Percentiles rank a stretch among this genome's conserved stretches.
Evolutionary conservation across 2,329 filamentous ascomycete genomes (phyloP).

Genomic region (Phialemoniopsis sp.): DNA sequence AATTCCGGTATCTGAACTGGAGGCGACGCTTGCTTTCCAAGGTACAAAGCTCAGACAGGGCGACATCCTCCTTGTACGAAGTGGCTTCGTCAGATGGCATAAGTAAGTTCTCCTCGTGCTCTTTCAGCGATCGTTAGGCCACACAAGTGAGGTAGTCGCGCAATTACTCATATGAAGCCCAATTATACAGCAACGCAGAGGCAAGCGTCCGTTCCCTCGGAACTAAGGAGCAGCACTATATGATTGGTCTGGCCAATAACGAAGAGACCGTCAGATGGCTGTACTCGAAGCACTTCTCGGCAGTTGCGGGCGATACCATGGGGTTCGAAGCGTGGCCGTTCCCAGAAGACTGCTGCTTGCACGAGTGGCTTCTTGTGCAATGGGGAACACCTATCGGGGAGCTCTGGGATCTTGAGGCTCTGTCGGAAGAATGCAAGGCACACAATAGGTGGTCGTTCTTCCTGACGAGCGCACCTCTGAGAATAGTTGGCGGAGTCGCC

Average conservation of each 20-base stretch:
- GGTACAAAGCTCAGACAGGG: conserved; percentile 37
- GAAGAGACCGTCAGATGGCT: conserved; percentile 59
- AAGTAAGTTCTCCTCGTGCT: too few relatives aligned
- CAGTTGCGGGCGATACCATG: conserved; percentile 59
- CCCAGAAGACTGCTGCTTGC: conserved; percentile 28
- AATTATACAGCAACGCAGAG: too few relatives aligned
- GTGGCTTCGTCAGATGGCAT: too few relatives aligned
- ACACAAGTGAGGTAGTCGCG: too few relatives aligned
- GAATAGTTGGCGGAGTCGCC: conserved; percentile 27
- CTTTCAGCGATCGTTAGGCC: too few relatives aligned
- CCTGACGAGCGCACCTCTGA: conserved; percentile 55
- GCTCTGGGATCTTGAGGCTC: conserved; percentile 49
- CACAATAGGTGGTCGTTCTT: conserved; percentile 55
- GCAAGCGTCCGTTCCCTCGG: too few relatives aligned
- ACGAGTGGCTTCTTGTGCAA: conserved; percentile 41
- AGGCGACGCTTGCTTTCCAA: conserved; percentile 37
- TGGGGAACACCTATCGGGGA: conserved; percentile 54
- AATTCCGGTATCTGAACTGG: conserved; percentile 39
- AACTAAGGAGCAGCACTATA: too few relatives aligned
- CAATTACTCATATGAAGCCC: too few relatives aligned
- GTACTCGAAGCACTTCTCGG: conserved; percentile 65
- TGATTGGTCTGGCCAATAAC: too few relatives aligned
- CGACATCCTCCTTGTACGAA: conserved; percentile 54
- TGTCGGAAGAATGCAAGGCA: conserved; percentile 48
- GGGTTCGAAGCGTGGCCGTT: conserved; percentile 52